Base-by-base conservation (phyloP, 148 eudicot species). In the Vaccinium darrowii region DNA sequence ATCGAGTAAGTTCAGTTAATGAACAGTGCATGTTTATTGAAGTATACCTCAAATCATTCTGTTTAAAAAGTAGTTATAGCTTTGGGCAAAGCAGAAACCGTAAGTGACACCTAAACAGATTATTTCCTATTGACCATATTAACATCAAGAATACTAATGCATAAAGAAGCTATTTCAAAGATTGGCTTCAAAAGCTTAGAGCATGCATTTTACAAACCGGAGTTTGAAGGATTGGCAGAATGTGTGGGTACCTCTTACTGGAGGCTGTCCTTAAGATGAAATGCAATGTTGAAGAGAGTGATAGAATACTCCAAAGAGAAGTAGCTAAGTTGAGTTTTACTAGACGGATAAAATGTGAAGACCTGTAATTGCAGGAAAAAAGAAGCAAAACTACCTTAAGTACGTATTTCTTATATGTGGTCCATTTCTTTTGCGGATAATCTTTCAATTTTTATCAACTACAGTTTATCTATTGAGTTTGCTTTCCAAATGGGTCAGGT, bases 1-100 rank as follows among this genome's bases (percentile, higher is more conserved):
- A 67, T 93, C 72, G 99, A 96, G 99, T 96, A 90, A 93, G 97
- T 88, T 51, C 79, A 51, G 83, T 60, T 50, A 23, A 36, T 27
- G 1, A 51, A 58, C 4, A 62, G 14, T n/a, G 58, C 67, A n/a
- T 62, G 52, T 49, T 73, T n/a, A 12, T 27, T 81, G 60, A 16
- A n/a, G 30, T n/a, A 25, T 62, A 69, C 63, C 53, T 84, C 25
- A 25, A 49, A 9, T 3, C 10, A 19, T 25, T 25, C 27, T 33
- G 62, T 72, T 76, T 50, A 11, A 30, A 23, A 81, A 13, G 53
- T 30, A 6, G 16, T 21, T 3, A n/a, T 21, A 52, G 36, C 60
- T 72, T 83, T 84, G 78, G 15, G 47, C 76, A 65, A 62, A 36
- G 36, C 54, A 21, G 8, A 81, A 81, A 60, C 21, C 30, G 12